Evolutionary conservation across 768 basidiomycete genomes (phyloP).

Genomic region (Lepiota subincarnata): DNA sequence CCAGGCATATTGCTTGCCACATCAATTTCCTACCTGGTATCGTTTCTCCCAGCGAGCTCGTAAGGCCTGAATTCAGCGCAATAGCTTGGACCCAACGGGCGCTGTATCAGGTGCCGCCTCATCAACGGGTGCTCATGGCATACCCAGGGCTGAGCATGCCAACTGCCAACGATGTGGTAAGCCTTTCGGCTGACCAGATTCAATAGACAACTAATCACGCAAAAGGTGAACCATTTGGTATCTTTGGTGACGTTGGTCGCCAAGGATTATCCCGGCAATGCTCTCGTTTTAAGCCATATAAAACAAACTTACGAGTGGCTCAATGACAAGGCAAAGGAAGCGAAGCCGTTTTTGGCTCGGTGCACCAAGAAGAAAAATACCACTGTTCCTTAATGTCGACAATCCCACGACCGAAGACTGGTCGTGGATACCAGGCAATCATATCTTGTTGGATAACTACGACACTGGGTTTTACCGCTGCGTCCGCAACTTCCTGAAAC

Average conservation of each 20-base stretch:
- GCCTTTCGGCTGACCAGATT: conserved; percentile 17
- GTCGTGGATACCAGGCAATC: conserved; percentile 34
- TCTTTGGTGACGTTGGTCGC: conserved; percentile 28
- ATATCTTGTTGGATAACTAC: conserved; percentile 35
- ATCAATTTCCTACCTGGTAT: conserved; percentile 26
- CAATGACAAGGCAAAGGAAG: conserved; percentile 21
- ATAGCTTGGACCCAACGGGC: conserved; percentile 51
- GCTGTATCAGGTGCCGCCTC: conserved; percentile 24
- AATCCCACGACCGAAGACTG: conserved; percentile 30
- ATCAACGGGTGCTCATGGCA: conserved; percentile 26
- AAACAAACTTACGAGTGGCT: conserved; percentile 42
- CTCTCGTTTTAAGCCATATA: conserved; percentile 32
- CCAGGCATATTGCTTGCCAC: conserved; percentile 18
- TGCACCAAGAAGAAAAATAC: conserved; percentile 21
- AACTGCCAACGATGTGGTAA: conserved; percentile 37
- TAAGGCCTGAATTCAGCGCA: conserved; percentile 32
- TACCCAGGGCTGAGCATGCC: conserved; percentile 38
- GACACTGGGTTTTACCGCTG: conserved; percentile 25
- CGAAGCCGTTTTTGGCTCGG: conserved; percentile 15
- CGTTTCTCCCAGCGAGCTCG: conserved; percentile 34
- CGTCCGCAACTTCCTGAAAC: conserved; percentile 30
- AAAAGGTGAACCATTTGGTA: conserved; percentile 38
- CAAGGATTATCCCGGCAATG: conserved; percentile 19
- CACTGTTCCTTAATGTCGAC: conserved; percentile 42
- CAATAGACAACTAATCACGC: background rate